phyloP scores from a whole-genome alignment of 441 rosid genomes.

The Adansonia madagascariensis region DNA sequence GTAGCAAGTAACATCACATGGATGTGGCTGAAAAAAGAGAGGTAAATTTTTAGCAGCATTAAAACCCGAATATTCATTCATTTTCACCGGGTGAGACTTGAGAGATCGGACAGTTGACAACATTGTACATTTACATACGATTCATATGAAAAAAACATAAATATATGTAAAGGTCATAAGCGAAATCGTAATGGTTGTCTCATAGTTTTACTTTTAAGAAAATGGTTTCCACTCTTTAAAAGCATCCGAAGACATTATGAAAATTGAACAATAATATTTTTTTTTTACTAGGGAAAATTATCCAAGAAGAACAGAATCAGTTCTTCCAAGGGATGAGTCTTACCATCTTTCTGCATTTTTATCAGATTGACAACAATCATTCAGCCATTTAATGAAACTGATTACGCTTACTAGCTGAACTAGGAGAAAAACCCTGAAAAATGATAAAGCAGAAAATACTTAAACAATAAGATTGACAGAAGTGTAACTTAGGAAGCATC shows the following conservation, averaged over 20 bases:
- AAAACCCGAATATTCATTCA: not conserved
- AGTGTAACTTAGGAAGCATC: constrained; percentile 25
- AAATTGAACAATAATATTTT: too few species aligned
- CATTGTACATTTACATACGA: not conserved
- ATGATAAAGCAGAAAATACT: constrained; percentile 13
- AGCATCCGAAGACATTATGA: not conserved
- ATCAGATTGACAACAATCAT: constrained; percentile 72
- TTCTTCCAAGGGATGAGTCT: constrained; percentile 18
- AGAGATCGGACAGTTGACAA: too few species aligned
- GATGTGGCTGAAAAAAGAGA: constrained; percentile 59
- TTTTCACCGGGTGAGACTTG: not conserved
- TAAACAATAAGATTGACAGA: constrained; percentile 13
- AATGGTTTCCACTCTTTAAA: constrained; percentile 1
- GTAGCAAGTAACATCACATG: constrained; percentile 78
- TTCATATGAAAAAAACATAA: too few species aligned
- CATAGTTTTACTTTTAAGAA: not conserved
- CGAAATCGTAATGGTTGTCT: too few species aligned
- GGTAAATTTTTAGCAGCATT: not conserved
- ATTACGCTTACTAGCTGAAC: constrained; percentile 91
- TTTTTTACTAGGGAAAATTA: too few species aligned
- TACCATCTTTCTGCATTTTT: constrained; percentile 78
- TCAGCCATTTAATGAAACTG: constrained; percentile 89
- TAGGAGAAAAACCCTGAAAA: constrained; percentile 85
- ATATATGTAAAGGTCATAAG: too few species aligned
- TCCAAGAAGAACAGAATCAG: not conserved